Percentiles rank a stretch among this genome's conserved stretches.
These are phyloP conservation scores for Blepharisma undulans DNA, from an alignment of 169 alveolate genomes.

Conservation along the genomic window DNA sequence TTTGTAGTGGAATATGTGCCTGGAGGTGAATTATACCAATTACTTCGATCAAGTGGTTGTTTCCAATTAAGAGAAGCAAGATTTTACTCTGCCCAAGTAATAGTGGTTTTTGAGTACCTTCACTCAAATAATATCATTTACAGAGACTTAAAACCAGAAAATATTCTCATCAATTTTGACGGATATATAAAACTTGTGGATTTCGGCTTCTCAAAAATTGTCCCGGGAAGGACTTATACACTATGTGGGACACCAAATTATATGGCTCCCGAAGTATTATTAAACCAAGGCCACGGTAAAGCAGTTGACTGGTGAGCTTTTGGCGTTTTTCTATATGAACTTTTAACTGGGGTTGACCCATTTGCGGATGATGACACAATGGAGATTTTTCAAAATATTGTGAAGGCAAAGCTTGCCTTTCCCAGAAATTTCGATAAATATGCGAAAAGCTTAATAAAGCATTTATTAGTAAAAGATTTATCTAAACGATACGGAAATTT, in stretches of 20 bases:
- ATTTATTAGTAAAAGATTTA: slow-evolving; percentile 84
- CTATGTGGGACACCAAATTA: slow-evolving; percentile 79
- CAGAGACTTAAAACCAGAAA: slow-evolving; percentile 71
- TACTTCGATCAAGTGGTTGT: slow-evolving; percentile 67
- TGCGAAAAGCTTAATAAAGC: slow-evolving; percentile 85
- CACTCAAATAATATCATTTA: slow-evolving; percentile 57
- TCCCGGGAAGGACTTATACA: slow-evolving; percentile 74
- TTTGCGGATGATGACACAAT: slow-evolving; percentile 96
- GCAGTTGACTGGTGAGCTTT: slow-evolving; percentile 85
- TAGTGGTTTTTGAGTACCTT: slow-evolving; percentile 40
- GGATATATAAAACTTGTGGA: slow-evolving; percentile 79
- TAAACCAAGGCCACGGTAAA: slow-evolving; percentile 74
- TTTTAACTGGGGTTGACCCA: slow-evolving; percentile 98
- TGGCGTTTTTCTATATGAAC: slow-evolving; percentile 92
- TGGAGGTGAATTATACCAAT: slow-evolving; percentile 81
- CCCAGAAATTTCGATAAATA: slow-evolving; percentile 91
- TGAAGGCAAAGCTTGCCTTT: slow-evolving; percentile 93
- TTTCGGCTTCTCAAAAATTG: slow-evolving; percentile 73
- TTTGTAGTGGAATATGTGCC: slow-evolving; percentile 70
- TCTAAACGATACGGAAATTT: slow-evolving; percentile 74
- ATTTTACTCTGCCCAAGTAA: slow-evolving; percentile 34
- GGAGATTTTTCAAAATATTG: slow-evolving; percentile 94
- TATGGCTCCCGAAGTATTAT: slow-evolving; percentile 74
- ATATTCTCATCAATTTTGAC: slow-evolving; percentile 57
- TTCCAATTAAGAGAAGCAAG: slow-evolving; percentile 57